phyloP scores from a whole-genome alignment of 2,329 filamentous ascomycete species.

The Botrytis aclada region DNA sequence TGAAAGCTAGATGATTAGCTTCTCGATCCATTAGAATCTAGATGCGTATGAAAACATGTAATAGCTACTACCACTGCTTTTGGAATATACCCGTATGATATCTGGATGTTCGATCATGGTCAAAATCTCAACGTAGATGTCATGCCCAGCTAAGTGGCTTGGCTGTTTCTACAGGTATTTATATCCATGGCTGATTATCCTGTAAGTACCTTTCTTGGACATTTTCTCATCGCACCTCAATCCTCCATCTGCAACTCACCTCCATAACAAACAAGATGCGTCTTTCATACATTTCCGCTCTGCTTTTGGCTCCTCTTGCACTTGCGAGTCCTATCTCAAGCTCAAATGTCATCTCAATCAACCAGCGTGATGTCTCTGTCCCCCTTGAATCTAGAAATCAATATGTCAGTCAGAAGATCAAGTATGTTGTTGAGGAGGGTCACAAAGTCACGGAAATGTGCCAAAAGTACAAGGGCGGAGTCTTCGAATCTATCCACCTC shows the following conservation, averaged over 20 bases:
- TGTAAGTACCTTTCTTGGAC: background rate
- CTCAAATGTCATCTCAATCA: background rate
- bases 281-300: background rate
- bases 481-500: background rate
- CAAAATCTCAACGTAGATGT: background rate
- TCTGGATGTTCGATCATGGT: background rate
- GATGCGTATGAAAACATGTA: background rate
- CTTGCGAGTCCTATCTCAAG: background rate
- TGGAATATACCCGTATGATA: background rate
- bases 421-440: background rate
- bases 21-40: background rate
- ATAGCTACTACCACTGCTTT: background rate
- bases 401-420: background rate
- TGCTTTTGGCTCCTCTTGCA: constrained; percentile 5
- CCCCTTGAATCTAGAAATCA: background rate
- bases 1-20: background rate
- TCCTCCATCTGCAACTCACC: background rate
- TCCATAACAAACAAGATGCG: background rate
- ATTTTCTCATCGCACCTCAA: background rate
- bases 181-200: background rate
- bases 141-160: background rate
- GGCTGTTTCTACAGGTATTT: background rate
- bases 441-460: background rate
- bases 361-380: background rate
- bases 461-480: background rate